phyloP scores from a whole-genome alignment of 2,329 filamentous ascomycete species.

The Thelonectria rubi region DNA sequence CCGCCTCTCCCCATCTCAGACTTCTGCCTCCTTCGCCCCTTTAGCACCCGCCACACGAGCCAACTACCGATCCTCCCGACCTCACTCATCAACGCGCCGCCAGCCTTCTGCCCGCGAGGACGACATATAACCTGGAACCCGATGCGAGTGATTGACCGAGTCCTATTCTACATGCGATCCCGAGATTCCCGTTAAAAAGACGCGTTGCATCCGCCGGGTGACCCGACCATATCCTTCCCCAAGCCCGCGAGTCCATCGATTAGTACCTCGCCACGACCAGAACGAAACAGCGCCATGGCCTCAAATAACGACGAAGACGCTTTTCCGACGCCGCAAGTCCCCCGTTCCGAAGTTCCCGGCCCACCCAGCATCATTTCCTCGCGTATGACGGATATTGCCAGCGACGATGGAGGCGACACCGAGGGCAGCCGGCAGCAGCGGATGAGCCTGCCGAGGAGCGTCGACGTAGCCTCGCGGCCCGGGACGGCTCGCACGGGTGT shows the following conservation, averaged over 20 bases:
- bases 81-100: conserved; percentile 30
- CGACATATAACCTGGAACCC: conserved; percentile 10
- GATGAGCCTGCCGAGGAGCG: conserved; percentile 48
- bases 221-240: conserved; percentile 25
- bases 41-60: conserved; percentile 40
- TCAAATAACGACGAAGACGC: conserved; percentile 51
- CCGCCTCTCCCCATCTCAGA: conserved; percentile 22
- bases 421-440: conserved; percentile 43
- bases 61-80: conserved; percentile 40
- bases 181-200: conserved; percentile 10
- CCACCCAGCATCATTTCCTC: conserved; percentile 75
- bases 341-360: conserved; percentile 54
- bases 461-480: conserved; percentile 60
- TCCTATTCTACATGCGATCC: conserved; percentile 17
- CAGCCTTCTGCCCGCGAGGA: conserved; percentile 26
- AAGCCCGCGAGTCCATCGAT: conserved; percentile 19
- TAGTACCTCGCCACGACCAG: conserved; percentile 28
- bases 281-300: conserved; percentile 47
- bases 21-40: conserved; percentile 28
- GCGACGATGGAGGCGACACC: conserved; percentile 62
- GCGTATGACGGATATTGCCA: conserved; percentile 73
- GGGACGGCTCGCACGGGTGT: conserved; percentile 62
- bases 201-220: conserved; percentile 12
- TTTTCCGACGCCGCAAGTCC: conserved; percentile 53
- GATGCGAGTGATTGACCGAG: conserved; percentile 2